Evolutionary conservation across 1,139 yeast genomes (phyloP).

Genomic region (Waltiozyma sp.): DNA sequence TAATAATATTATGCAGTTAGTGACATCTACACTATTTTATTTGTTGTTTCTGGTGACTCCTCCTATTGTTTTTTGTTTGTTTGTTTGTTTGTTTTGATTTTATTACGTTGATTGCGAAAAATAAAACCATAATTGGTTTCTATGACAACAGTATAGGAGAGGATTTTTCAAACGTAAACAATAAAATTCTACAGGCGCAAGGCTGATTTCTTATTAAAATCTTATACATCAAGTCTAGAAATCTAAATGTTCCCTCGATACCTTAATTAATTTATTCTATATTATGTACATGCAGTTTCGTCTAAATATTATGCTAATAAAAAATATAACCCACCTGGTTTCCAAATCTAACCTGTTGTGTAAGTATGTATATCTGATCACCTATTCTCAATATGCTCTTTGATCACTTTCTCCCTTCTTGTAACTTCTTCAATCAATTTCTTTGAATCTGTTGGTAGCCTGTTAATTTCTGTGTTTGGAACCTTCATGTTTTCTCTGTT

Average conservation of each 20-base stretch:
- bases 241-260: too few relatives aligned
- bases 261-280: too few relatives aligned
- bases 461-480: background rate
- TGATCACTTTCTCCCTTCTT: background rate
- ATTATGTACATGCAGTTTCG: too few relatives aligned
- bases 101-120: background rate
- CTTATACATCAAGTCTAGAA: too few relatives aligned
- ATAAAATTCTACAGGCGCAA: background rate
- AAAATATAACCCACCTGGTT: too few relatives aligned
- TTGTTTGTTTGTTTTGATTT: background rate
- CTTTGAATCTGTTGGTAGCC: background rate
- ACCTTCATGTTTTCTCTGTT: conserved; percentile 3
- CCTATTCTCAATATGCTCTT: background rate
- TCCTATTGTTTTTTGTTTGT: too few relatives aligned
- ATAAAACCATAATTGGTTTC: background rate
- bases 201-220: too few relatives aligned
- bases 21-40: too few relatives aligned
- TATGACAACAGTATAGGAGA: background rate
- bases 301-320: too few relatives aligned
- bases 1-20: background rate
- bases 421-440: background rate
- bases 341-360: too few relatives aligned
- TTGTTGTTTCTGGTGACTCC: too few relatives aligned
- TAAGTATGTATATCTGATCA: background rate
- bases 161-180: background rate